Evolutionary conservation across 2,329 filamentous ascomycete species (phyloP).

Genomic region (Ophiosphaerella narmari): DNA sequence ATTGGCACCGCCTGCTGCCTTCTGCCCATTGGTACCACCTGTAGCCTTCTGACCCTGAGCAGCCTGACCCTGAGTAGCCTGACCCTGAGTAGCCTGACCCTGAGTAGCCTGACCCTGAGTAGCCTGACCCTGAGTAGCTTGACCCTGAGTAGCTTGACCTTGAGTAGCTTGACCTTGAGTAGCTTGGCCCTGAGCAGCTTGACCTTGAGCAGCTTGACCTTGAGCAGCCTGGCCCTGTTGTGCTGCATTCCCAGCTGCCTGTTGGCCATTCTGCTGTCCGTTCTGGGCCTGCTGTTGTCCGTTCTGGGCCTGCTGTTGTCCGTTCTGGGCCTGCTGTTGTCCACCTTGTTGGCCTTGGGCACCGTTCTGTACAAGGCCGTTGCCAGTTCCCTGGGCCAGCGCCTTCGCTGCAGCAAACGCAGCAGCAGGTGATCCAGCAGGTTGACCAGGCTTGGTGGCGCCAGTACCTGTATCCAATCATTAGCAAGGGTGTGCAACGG

Average conservation of each 20-base stretch:
- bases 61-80: background rate
- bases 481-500: background rate
- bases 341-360: background rate
- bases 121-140: background rate
- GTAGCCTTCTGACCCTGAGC: background rate
- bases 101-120: background rate
- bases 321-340: background rate
- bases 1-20: background rate
- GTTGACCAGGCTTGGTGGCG: conserved; percentile 32
- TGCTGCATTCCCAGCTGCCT: background rate
- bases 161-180: background rate
- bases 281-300: background rate
- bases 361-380: conserved; percentile 30
- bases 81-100: background rate
- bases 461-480: conserved; percentile 14
- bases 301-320: background rate
- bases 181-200: background rate
- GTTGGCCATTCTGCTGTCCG: background rate
- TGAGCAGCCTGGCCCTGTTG: background rate
- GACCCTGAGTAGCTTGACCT: background rate
- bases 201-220: background rate
- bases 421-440: conserved; percentile 36
- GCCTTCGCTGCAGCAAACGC: conserved; percentile 36
- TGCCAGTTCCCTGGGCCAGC: conserved; percentile 35
- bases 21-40: background rate